phyloP scores from a whole-genome alignment of 2,329 filamentous ascomycete genomes.

The Aspergillus pseudoglaucus region DNA sequence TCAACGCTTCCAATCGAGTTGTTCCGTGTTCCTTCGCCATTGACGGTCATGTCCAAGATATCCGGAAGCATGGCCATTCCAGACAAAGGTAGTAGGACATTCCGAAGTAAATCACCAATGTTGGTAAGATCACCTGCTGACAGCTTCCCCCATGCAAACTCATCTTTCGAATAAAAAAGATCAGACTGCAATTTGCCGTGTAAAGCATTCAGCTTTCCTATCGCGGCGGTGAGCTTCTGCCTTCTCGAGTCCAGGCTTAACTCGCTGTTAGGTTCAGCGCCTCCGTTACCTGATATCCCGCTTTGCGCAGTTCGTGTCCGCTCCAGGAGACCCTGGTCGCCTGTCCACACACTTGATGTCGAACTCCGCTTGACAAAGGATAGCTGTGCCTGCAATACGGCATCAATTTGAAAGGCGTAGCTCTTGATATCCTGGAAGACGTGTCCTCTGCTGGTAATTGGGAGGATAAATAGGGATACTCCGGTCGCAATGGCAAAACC shows the following conservation, averaged over 20 bases:
- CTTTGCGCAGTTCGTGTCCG: slow-evolving; percentile 14
- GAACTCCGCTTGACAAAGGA: slow-evolving; percentile 47
- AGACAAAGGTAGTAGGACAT: slow-evolving; percentile 56
- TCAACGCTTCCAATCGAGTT: slow-evolving; percentile 1
- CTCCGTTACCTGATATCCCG: slow-evolving; percentile 3
- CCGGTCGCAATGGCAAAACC: slow-evolving; percentile 59
- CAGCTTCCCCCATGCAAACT: slow-evolving; percentile 64
- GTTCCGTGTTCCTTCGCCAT: slow-evolving; percentile 14
- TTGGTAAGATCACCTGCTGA: slow-evolving; percentile 58
- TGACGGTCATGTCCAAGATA: slow-evolving; percentile 47
- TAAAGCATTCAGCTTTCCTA: slow-evolving; percentile 47
- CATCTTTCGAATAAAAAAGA: slow-evolving; percentile 63
- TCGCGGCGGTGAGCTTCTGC: slow-evolving; percentile 23
- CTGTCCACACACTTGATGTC: slow-evolving; percentile 5
- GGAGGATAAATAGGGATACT: slow-evolving; percentile 60
- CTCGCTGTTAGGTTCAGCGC: slow-evolving; percentile 4
- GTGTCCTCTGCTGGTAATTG: slow-evolving; percentile 57
- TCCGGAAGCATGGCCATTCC: slow-evolving; percentile 65
- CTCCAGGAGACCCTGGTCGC: slow-evolving; percentile 9
- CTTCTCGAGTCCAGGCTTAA: slow-evolving; percentile 10
- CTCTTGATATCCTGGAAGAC: slow-evolving; percentile 52
- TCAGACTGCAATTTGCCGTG: slow-evolving; percentile 61
- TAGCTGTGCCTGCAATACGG: slow-evolving; percentile 53
- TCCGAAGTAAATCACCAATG: slow-evolving; percentile 54
- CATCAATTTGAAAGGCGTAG: slow-evolving; percentile 50